Percentiles rank a stretch among this genome's conserved stretches.
phyloP scores from a whole-genome alignment of 2,329 filamentous ascomycete genomes.

The Cladosporium sp. region DNA sequence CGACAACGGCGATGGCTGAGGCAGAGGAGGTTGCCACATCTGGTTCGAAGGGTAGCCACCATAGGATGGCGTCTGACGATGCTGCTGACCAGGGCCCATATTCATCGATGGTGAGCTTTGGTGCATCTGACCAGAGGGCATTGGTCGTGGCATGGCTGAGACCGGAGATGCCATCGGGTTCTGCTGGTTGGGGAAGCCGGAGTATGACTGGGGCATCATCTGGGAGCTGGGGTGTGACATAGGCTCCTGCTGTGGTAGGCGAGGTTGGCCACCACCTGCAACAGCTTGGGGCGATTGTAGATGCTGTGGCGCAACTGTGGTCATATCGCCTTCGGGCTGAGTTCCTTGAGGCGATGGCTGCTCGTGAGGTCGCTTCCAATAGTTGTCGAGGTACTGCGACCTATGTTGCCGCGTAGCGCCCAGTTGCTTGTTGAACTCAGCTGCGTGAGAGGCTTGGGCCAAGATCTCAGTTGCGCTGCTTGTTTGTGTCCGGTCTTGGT shows the following conservation, averaged over 20 bases:
- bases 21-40: slow-evolving; percentile 49
- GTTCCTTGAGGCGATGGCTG: slow-evolving; percentile 56
- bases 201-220: slow-evolving; percentile 66
- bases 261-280: slow-evolving; percentile 57
- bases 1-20: slow-evolving; percentile 50
- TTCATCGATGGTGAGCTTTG: slow-evolving; percentile 60
- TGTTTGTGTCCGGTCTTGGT: slow-evolving; percentile 81
- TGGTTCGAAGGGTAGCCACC: slow-evolving; percentile 46
- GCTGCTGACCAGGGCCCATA: slow-evolving; percentile 37
- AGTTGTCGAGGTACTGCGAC: slow-evolving; percentile 73
- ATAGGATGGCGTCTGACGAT: slow-evolving; percentile 47
- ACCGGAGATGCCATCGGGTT: slow-evolving; percentile 73
- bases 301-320: slow-evolving; percentile 44
- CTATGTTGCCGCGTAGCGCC: slow-evolving; percentile 79
- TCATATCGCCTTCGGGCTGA: slow-evolving; percentile 40
- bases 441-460: slow-evolving; percentile 81
- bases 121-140: slow-evolving; percentile 48
- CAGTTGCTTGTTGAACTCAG: slow-evolving; percentile 85
- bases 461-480: slow-evolving; percentile 76
- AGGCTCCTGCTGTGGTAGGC: slow-evolving; percentile 50
- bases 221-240: slow-evolving; percentile 53
- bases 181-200: slow-evolving; percentile 69
- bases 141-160: slow-evolving; percentile 64
- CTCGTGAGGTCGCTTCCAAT: slow-evolving; percentile 83
- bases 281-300: slow-evolving; percentile 48